Evolutionary conservation across 2,329 filamentous ascomycete genomes (phyloP).

Genomic region (Acephala macrosclerotiorum): DNA sequence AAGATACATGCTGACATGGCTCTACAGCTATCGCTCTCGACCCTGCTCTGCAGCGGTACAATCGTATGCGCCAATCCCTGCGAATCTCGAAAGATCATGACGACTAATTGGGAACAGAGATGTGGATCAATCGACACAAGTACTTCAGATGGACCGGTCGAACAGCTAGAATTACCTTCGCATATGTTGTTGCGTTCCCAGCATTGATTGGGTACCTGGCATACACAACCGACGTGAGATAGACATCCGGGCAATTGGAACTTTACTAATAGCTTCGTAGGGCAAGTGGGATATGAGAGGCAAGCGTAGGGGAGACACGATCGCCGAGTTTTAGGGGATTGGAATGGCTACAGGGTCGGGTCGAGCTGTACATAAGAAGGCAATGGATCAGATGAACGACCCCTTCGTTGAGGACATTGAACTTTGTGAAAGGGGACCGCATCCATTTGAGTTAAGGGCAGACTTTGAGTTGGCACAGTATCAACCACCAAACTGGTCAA

Average conservation of each 20-base stretch:
- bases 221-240: constrained; percentile 85
- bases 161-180: constrained; percentile 80
- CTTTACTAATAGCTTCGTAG: constrained; percentile 55
- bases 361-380: constrained; percentile 33
- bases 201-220: constrained; percentile 72
- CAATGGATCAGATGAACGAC: constrained; percentile 18
- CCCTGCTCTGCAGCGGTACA: constrained; percentile 63
- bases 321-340: constrained; percentile 73
- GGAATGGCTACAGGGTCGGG: constrained; percentile 34
- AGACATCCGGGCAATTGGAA: neutral
- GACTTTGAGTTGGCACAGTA: neutral
- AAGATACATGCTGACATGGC: constrained; percentile 25
- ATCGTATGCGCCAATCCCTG: constrained; percentile 49
- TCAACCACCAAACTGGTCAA: neutral
- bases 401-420: constrained; percentile 3
- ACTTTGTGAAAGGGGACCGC: neutral
- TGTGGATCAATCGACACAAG: constrained; percentile 85
- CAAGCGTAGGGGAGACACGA: constrained; percentile 87
- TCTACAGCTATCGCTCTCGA: constrained; percentile 42
- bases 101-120: constrained; percentile 60
- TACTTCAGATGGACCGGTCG: constrained; percentile 94
- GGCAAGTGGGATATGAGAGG: constrained; percentile 86
- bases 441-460: neutral
- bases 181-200: constrained; percentile 79
- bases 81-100: constrained; percentile 1